Base-by-base conservation (phyloP, 768 basidiomycete species). In the Suillus occidentalis region DNA sequence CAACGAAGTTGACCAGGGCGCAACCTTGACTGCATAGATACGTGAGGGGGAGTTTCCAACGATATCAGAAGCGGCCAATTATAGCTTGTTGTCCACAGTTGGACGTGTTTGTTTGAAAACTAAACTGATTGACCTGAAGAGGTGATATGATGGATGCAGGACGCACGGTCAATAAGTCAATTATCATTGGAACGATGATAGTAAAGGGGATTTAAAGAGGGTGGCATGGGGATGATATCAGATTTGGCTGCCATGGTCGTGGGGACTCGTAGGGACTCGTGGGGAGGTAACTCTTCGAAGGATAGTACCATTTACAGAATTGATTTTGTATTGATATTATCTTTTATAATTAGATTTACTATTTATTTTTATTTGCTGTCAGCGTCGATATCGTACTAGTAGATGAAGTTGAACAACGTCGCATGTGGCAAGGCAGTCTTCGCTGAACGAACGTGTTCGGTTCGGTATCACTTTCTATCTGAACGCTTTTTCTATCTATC, bases 391-490 rank as follows among this genome's bases (percentile, higher is more conserved):
- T 28, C n/a, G 58, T 28, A 50, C 49, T 22, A 50, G 47, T 49
- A 42, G 58, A 59, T 42, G 57, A 59, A 25, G 58, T 59, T 20
- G 58, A 59, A 42, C 40, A 42, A 28, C 40, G 58, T 59, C 58
- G 58, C 58, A 59, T 59, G 58, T 59, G 40, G 58, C 58, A 59
- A 40, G 10, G 57, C 25, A 59, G 58, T 59, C 58, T 58, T 58
- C 57, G 16, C 2, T 59, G 58, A 59, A 42, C 58, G 58, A 42
- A 36, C 53, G 53, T 55, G 58, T 59, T 59, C 65, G 64, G 63
- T 66, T 69, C 67, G 67, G 68, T 65, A 62, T 66, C 61, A 58
- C 71, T 66, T 61, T 55, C 66, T 65, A 57, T 61, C 67, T 66
- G 62, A 61, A 63, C 63, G 62, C 58, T 63, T 43, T 63, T 63